Evolutionary conservation across 2,329 filamentous ascomycete species (phyloP), one percentile per base, ranked within the genome.

Genomic region (Akanthomyces muscarius): DNA sequence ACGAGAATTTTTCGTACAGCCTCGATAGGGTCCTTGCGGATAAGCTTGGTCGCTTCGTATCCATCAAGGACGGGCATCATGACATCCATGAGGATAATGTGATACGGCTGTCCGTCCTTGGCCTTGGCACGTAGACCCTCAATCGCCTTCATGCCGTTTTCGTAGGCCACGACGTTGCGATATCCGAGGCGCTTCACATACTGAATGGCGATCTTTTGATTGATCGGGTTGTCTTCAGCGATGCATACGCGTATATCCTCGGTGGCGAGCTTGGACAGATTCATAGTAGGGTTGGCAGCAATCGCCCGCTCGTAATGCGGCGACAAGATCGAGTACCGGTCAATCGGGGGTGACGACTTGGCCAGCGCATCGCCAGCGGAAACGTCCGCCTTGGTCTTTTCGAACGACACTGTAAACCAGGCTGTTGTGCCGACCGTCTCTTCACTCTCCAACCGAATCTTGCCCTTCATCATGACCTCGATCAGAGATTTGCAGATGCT

Each of bases 401-500:
- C 88, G 73, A 97, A 97, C 0, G 87, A 87, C 38, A 98, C 82
- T 0, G 89, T 90, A 76, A 98, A 97, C 72, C 87, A 93, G 5
- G 83, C 86, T 1, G 82, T 87, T 2, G 86, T 94, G 16, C 90
- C 90, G 7, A 85, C 78, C 10, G 86, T 87, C 65, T 91, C 87
- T 47, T 86, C 81, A 66, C 90, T 95, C 65, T 95, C 89, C 1
- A 97, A 83, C 76, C 88, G 87, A 65, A 97, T 96, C 65, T 84
- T 87, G 48, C 93, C 93, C 65, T 91, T 87, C 85, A 97, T 93
- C 76, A 96, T 93, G 23, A 90, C 91, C 76, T 97, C 91, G 65
- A 97, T 92, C 50, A 97, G 86, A 0, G 91, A 93, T 76, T 97
- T 97, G 83, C 93, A 97, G 67, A 97, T 97, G 71, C 91, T 96